Evolutionary conservation across 257 asterid genomes (phyloP), one percentile per base, ranked within the genome.

Genomic region (Penstemon eatonii): DNA sequence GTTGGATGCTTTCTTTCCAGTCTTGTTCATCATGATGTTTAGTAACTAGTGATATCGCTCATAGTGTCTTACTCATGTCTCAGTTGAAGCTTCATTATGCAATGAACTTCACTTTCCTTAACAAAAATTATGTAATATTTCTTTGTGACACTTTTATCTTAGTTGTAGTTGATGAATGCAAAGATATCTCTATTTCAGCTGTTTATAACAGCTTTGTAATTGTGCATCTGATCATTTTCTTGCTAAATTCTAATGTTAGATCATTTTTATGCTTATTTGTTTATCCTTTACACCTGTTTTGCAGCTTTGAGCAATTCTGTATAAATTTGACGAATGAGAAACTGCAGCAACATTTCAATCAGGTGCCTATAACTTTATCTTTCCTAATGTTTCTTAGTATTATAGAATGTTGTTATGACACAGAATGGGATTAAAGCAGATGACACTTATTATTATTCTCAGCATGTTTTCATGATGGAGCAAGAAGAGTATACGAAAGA

Each of bases 261-360:
- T 56, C 53, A 47, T 47, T 65, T 59, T 60, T 43, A 44, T 44
- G 66, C 69, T 41, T 43, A 25, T 69, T 75, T 42, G 40, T 25
- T 67, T 41, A 49, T 60, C 61, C 33, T 59, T 68, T 55, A 36
- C 51, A 45, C 15, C 71, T 76, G 52, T 68, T 50, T 70, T 80
- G 90, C 94, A 91, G 98, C 83, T 91, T 91, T 71, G 98, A 91
- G 92, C 98, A 91, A 79, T 89, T 91, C 68, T 91, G 98, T 75
- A 91, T 91, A 61, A 91, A 89, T 81, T 80, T 91, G 85, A 91
- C 98, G 11, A 91, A 91, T 63, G 98, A 91, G 83, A 91, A 91
- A 76, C 82, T 91, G 74, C 98, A 91, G 82, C 98, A 91, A 76
- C 98, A 91, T 79, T 91, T 91, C 83, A 91, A 91, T 79, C 96